A percentile compares a stretch with the other conserved stretches of the same genome.
phyloP scores from a whole-genome alignment of 1,284 basidiomycete species.

The Cutaneotrichosporon cyanovorans region DNA sequence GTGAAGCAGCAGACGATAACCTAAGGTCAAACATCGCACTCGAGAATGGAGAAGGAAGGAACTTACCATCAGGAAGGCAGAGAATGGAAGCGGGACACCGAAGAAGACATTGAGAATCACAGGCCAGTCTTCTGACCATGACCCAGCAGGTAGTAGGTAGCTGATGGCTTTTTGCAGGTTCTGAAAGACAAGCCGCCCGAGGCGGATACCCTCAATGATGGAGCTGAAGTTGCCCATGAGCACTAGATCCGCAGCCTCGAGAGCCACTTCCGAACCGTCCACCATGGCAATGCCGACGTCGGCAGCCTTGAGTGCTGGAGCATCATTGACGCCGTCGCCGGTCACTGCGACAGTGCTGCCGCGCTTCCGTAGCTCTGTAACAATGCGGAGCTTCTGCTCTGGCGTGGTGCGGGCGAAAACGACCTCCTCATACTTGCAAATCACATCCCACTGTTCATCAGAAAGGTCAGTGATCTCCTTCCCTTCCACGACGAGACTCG shows the following conservation, averaged over 20 bases:
- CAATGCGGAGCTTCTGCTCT: slow-evolving; percentile 63
- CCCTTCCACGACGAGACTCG: slow-evolving; percentile 52
- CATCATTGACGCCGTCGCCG: slow-evolving; percentile 66
- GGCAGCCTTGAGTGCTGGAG: slow-evolving; percentile 52
- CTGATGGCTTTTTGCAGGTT: slow-evolving; percentile 54
- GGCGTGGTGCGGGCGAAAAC: slow-evolving; percentile 67
- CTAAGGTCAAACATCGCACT: slow-evolving; percentile 53
- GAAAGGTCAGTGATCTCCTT: slow-evolving; percentile 50
- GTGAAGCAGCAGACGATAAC: slow-evolving; percentile 28
- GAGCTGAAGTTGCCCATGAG: slow-evolving; percentile 41
- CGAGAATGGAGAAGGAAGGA: slow-evolving; percentile 9
- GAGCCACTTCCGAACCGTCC: slow-evolving; percentile 46
- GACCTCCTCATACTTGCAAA: slow-evolving; percentile 57
- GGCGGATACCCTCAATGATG: slow-evolving; percentile 48
- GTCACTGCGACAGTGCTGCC: slow-evolving; percentile 54
- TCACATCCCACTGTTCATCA: slow-evolving; percentile 50
- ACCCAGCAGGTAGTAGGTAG: slow-evolving; percentile 42
- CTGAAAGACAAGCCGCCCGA: slow-evolving; percentile 60
- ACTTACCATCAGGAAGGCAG: slow-evolving; percentile 49
- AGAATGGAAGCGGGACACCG: slow-evolving; percentile 52
- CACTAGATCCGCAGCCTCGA: slow-evolving; percentile 45
- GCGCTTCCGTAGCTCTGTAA: slow-evolving; percentile 54
- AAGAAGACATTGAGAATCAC: slow-evolving; percentile 54
- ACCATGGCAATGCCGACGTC: slow-evolving; percentile 50
- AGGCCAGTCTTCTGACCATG: slow-evolving; percentile 62